phyloP scores from a whole-genome alignment of 2,329 filamentous ascomycete genomes.

The Fusarium mundagurra region DNA sequence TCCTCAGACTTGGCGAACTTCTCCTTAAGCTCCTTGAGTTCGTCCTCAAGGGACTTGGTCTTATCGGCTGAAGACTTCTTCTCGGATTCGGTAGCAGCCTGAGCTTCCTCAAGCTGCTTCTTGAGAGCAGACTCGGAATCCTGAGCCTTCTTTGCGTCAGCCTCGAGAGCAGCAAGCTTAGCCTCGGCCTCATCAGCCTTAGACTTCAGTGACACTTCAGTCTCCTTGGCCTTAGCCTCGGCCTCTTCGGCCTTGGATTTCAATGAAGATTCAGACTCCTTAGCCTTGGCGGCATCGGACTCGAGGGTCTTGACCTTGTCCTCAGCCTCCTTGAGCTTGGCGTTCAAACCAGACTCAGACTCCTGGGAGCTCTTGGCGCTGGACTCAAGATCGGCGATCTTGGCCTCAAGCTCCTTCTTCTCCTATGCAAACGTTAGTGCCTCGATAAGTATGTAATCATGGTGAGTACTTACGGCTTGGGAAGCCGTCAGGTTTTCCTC shows the following conservation, averaged over 20 bases:
- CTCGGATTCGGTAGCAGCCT: conserved; percentile 26
- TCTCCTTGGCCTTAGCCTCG: conserved; percentile 29
- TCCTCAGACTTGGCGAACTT: conserved; percentile 29
- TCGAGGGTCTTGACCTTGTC: conserved; percentile 18
- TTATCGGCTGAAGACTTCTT: conserved; percentile 32
- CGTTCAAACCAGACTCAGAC: conserved; percentile 30
- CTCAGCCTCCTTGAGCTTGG: conserved; percentile 35
- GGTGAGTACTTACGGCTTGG: conserved; percentile 43
- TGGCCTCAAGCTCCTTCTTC: conserved; percentile 37
- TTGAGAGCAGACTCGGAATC: conserved; percentile 20
- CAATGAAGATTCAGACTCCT: conserved; percentile 31
- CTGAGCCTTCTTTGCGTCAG: conserved; percentile 16
- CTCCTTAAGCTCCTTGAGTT: conserved; percentile 32
- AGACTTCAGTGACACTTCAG: conserved; percentile 32
- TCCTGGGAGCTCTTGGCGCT: conserved; percentile 29
- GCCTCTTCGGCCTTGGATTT: conserved; percentile 36
- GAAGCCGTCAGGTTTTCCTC: conserved; percentile 49
- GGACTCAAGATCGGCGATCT: conserved; percentile 31
- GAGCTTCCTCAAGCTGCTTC: conserved; percentile 34
- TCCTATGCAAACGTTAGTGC: conserved; percentile 34
- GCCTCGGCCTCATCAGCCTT: conserved; percentile 14
- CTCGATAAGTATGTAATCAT: background rate
- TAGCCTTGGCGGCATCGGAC: conserved; percentile 24
- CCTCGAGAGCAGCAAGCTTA: conserved; percentile 6
- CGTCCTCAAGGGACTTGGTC: conserved; percentile 28